phyloP scores from a whole-genome alignment of 257 asterid species.

The Rehmannia glutinosa region DNA sequence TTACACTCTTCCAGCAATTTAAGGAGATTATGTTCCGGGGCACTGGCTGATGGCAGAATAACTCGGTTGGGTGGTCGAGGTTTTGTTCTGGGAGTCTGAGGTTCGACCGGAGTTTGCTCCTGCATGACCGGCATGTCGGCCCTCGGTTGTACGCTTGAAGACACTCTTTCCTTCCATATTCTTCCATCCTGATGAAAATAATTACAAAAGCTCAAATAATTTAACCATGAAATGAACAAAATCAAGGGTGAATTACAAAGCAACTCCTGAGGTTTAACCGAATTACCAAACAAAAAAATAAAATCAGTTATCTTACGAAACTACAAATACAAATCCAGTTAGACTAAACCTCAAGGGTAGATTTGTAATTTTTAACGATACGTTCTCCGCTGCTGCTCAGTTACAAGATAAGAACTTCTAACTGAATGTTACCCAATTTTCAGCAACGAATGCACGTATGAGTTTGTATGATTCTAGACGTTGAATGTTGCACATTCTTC shows the following conservation, averaged over 20 bases:
- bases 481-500: too few relatives aligned
- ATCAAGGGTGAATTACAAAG: neutral
- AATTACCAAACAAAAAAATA: too few relatives aligned
- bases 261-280: neutral
- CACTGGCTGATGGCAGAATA: conserved; percentile 50
- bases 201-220: neutral
- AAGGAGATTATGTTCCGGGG: conserved; percentile 50
- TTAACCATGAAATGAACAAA: neutral
- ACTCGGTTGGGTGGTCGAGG: conserved; percentile 50
- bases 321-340: too few relatives aligned
- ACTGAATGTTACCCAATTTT: too few relatives aligned
- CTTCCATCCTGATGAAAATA: conserved; percentile 64
- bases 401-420: too few relatives aligned
- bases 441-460: too few relatives aligned
- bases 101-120: conserved; percentile 25
- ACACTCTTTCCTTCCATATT: conserved; percentile 92
- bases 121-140: conserved; percentile 42
- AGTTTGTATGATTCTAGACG: too few relatives aligned
- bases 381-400: too few relatives aligned
- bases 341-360: too few relatives aligned
- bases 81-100: conserved; percentile 37
- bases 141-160: conserved; percentile 46
- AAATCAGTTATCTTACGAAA: too few relatives aligned
- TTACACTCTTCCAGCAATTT: conserved; percentile 47
- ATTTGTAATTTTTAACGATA: too few relatives aligned